A percentile compares a stretch with the other conserved stretches of the same genome.
phyloP scores from a whole-genome alignment of 768 basidiomycete genomes.

The Trametes meyenii region DNA sequence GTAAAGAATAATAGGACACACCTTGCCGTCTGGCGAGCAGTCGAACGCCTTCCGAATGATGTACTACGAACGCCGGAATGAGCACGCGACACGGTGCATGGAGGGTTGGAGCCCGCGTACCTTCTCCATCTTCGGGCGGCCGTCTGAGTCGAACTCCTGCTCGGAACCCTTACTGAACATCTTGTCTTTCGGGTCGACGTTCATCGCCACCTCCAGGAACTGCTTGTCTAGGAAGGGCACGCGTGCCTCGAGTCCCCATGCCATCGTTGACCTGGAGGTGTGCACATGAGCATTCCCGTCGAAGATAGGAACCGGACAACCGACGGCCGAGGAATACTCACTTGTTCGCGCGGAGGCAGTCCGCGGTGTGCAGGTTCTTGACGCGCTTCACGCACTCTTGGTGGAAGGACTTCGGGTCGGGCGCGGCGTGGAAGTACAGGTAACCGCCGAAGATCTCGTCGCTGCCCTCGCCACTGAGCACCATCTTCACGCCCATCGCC shows the following conservation, averaged over 20 bases:
- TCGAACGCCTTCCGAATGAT: conserved; percentile 97
- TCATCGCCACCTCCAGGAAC: conserved; percentile 94
- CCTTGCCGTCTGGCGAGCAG: conserved; percentile 76
- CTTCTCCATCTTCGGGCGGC: conserved; percentile 94
- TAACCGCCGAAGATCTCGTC: conserved; percentile 99
- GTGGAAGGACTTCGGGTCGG: conserved; percentile 85
- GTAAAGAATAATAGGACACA: conserved; percentile 27
- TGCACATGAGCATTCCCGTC: background rate
- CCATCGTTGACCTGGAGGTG: conserved; percentile 86
- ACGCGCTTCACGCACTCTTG: conserved; percentile 93
- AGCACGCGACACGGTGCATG: background rate
- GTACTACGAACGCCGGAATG: conserved; percentile 55
- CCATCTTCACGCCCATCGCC: conserved; percentile 99
- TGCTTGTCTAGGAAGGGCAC: conserved; percentile 98
- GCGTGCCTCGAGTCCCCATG: conserved; percentile 98
- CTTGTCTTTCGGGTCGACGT: conserved; percentile 84
- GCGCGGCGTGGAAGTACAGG: conserved; percentile 99
- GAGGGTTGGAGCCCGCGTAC: conserved; percentile 40
- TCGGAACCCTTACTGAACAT: conserved; percentile 81
- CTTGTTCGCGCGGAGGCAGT: conserved; percentile 99
- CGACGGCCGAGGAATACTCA: conserved; percentile 35
- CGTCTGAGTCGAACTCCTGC: conserved; percentile 82
- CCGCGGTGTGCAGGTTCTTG: conserved; percentile 96
- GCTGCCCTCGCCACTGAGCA: conserved; percentile 94
- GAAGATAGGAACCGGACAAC: background rate